Evolutionary conservation across 2,329 filamentous ascomycete genomes (phyloP), one percentile per base, ranked within the genome.

Genomic region (Ambrosiella xylebori): DNA sequence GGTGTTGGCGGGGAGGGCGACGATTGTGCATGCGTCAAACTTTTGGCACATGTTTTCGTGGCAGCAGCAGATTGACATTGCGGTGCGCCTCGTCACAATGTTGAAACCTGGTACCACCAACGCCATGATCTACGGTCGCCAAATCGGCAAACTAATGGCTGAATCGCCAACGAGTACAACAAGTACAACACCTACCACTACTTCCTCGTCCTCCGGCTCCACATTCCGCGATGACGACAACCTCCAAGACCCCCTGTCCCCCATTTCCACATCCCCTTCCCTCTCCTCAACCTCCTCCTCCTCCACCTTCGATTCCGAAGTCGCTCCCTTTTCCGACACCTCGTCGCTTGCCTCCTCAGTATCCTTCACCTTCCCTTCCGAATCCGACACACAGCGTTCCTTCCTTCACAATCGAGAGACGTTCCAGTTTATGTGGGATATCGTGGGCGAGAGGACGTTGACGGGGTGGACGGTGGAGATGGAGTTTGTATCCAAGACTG

Each of bases 381-480:
- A 37, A 49, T 45, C 55, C 12, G n/a, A 56, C 39, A 35, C 59
- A 38, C 27, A n/a, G 11, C 55, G 55, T 2, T 56, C 59, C 2
- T 79, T 73, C 61, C 65, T 77, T 1, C 77, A 80, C 63, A 71
- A 76, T 61, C 68, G 71, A 39, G 64, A 66, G 7, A 77, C 71
- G 58, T 81, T 79, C 66, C 73, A 75, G 63, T 64, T 64, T 40
- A 66, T 81, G 27, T 81, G 78, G 78, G 69, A 77, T 56, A 73
- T 78, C 61, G 71, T 79, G 35, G 76, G 76, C 7, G 61, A 60
- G 38, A 64, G 73, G 56, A 79, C 77, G 0, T 70, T 68, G 27
- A 79, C 76, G 1, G 64, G 63, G 45, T 80, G 77, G 77, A 66
- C 68, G 55, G 73, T 76, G 1, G 68, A 73, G 53, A 62, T 75